Evolutionary conservation across 768 basidiomycete species (phyloP), one percentile per base, ranked within the genome.

Genomic region (Pisolithus microcarpus): DNA sequence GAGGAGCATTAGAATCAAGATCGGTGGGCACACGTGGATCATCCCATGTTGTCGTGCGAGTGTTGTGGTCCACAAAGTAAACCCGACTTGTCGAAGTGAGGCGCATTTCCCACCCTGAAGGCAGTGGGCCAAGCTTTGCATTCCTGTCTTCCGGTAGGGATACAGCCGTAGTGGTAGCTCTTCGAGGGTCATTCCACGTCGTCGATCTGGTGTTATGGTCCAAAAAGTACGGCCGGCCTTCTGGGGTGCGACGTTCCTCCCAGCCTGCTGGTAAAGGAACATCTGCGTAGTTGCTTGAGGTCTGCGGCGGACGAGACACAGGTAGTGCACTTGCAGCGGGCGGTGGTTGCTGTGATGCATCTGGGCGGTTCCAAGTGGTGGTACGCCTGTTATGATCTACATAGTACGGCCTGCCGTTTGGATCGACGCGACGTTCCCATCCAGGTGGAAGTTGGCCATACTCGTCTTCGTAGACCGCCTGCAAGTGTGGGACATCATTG

Each of bases 61-160:
- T 87, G 56, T 86, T 93, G 69, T 95, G 92, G 64, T 94, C 92
- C 13, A 94, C 91, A 58, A 92, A 95, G 69, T 95, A 95, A 16
- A 94, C 85, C 31, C 91, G 77, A 7, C 79, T 78, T 0, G 87
- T 91, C 1, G 85, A 84, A 1, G 92, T 93, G 48, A 94, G 68
- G 18, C 92, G 78, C 92, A 94, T 94, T 70, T 95, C 92, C 91
- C 91, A 95, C 53, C 91, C 92, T 42, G 84, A 87, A 5, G 92
- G 92, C 36, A 95, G 74, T 7, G 87, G 82, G 0, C 92, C 91
- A 16, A 91, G 79, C 56, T 85, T 74, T 55, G 82, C 67, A 51
- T 72, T 79, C 58, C 80, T 66, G 50, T 75, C 59, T 65, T 72
- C 52, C 61, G 71, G 57, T 60, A 72, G 52, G 58, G 63, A 70